phyloP scores from a whole-genome alignment of 495 filamentous ascomycete genomes.

The Lophiostoma macrostomum region DNA sequence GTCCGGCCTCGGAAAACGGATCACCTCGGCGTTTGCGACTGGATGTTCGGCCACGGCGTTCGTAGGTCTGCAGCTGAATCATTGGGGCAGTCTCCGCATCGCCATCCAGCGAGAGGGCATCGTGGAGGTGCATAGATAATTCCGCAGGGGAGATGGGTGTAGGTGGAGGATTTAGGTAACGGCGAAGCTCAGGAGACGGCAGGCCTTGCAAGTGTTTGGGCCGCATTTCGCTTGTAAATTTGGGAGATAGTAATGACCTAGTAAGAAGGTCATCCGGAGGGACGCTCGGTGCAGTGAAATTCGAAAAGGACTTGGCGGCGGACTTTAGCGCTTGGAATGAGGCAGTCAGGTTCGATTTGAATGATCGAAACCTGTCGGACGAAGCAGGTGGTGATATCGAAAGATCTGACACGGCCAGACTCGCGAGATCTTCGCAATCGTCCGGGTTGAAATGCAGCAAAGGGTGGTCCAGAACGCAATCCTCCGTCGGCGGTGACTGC shows the following conservation, averaged over 20 bases:
- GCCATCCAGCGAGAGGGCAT: conserved; percentile 18
- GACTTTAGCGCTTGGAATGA: conserved; percentile 83
- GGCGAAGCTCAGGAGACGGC: conserved; percentile 80
- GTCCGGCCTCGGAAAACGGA: conserved; percentile 37
- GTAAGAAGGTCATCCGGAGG: conserved; percentile 88
- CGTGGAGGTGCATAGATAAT: conserved; percentile 56
- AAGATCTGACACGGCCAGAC: conserved; percentile 22
- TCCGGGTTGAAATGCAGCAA: conserved; percentile 32
- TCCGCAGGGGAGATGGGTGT: conserved; percentile 55
- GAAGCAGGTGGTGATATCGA: conserved; percentile 32
- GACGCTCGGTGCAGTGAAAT: conserved; percentile 61
- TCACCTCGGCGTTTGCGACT: conserved; percentile 16
- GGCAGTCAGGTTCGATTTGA: conserved; percentile 93
- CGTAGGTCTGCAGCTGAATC: conserved; percentile 44
- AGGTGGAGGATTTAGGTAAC: conserved; percentile 85
- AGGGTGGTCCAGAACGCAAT: conserved; percentile 40
- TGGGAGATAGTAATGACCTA: conserved; percentile 75
- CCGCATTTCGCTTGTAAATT: conserved; percentile 83
- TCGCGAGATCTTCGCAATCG: conserved; percentile 30
- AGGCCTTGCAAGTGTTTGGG: conserved; percentile 72
- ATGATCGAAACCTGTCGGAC: conserved; percentile 43
- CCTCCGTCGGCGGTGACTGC: conserved; percentile 31
- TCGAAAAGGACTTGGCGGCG: conserved; percentile 79
- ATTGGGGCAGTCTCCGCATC: conserved; percentile 30
- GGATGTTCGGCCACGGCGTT: conserved; percentile 25